A percentile compares a stretch with the other conserved stretches of the same genome.
phyloP scores from a whole-genome alignment of 116 monocot genomes.

The Trichopus zeylanicus region DNA sequence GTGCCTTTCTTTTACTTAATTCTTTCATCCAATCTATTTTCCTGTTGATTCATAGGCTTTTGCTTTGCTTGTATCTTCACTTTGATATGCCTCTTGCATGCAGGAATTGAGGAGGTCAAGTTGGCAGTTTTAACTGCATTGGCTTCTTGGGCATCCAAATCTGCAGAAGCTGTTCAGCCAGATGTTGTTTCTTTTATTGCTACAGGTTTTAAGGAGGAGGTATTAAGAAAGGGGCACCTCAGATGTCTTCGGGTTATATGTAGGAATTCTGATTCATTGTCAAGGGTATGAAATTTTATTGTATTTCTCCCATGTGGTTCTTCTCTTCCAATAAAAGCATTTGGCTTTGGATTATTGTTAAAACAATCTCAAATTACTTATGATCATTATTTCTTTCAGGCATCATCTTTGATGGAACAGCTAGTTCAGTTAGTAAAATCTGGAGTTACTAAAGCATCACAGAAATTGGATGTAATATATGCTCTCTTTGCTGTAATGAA shows the following conservation, averaged over 20 bases:
- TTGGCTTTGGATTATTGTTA: neutral
- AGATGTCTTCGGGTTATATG: slow-evolving; percentile 60
- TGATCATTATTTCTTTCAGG: slow-evolving; percentile 26
- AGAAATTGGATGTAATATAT: slow-evolving; percentile 94
- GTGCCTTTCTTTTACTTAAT: neutral
- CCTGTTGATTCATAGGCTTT: too few relatives aligned
- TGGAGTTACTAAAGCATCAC: slow-evolving; percentile 81
- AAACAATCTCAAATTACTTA: neutral
- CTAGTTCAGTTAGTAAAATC: slow-evolving; percentile 74
- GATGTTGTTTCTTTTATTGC: slow-evolving; percentile 67
- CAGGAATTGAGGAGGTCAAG: slow-evolving; percentile 97
- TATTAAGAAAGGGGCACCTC: slow-evolving; percentile 80
- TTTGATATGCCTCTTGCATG: slow-evolving; percentile 4
- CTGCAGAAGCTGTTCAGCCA: slow-evolving; percentile 55
- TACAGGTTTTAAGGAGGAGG: slow-evolving; percentile 85
- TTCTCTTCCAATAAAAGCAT: neutral
- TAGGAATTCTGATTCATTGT: slow-evolving; percentile 56
- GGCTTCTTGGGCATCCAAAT: slow-evolving; percentile 65
- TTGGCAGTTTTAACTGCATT: slow-evolving; percentile 66
- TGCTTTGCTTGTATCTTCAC: neutral
- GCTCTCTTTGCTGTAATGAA: slow-evolving; percentile 59
- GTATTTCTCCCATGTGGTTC: neutral
- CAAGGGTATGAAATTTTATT: slow-evolving; percentile 31
- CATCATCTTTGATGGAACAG: slow-evolving; percentile 52
- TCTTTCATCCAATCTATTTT: neutral